Evolutionary conservation across 2,329 filamentous ascomycete genomes (phyloP), one percentile per base, ranked within the genome.

Genomic region (Penicillium sumatraense): DNA sequence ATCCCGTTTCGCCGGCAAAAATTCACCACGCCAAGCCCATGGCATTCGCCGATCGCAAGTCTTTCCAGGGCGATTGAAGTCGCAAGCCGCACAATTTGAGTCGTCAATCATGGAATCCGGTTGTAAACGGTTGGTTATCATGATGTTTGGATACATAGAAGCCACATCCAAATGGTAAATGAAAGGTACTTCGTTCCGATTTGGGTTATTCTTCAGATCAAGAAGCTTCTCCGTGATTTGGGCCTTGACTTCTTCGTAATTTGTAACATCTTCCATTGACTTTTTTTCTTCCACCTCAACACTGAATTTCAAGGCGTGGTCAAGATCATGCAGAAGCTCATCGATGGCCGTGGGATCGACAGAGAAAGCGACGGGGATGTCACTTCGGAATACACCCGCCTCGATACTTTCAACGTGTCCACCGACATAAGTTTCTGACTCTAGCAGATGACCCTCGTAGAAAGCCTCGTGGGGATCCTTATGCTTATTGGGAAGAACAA

Each of bases 111-210:
- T 96, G n/a, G 95, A 98, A 74, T 99, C 95, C 0, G 95, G 95
- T 66, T 99, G 95, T 44, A 99, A 77, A 72, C 95, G 89, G 74
- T 99, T 99, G 1, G 95, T 99, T 2, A 96, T 99, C 96, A 99
- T 99, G 73, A 99, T 99, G 75, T 99, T 99, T 9, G 95, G 95
- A 72, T 99, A 99, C 95, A 99, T 99, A 56, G 95, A 97, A 16
- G 95, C 95, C 55, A 99, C 96, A 70, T 99, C 95, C 77, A 99
- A 81, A 81, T 99, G 95, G 76, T 99, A 99, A 62, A 99, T 99
- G 27, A 96, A 84, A 4, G 95, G 95, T 40, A 87, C 81, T 72
- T 99, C 95, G 64, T 81, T 86, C 59, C 95, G 84, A 66, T 96
- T 92, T 0, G 95, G 93, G 0, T 88, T 95, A 49, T 87, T 82